A percentile compares a stretch with the other conserved stretches of the same genome.
Conservation (phyloP, 257 asterid genomes). For the Jaltomata sinuosa region DNA sequence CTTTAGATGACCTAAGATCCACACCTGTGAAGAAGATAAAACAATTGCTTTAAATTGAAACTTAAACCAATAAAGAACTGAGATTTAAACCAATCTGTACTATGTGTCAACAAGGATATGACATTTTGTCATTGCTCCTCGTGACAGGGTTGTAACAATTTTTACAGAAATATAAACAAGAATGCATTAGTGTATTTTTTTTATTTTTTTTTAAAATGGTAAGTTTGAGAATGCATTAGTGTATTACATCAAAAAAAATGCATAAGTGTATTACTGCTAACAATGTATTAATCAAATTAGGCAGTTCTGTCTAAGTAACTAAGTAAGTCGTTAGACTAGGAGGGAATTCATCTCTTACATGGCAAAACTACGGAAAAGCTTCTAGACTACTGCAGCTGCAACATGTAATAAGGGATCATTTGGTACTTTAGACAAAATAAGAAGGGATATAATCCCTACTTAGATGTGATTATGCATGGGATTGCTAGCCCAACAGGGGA, state of each 20-base stretch:
- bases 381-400: not conserved
- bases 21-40: constrained; percentile 51
- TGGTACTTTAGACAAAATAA: not conserved
- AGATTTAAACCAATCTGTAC: not conserved
- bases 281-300: not conserved
- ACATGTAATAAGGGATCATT: not conserved
- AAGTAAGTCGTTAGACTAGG: not conserved
- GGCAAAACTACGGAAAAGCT: not conserved
- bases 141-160: not conserved
- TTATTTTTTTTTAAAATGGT: no score
- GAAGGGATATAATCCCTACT: not conserved
- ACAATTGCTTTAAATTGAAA: not conserved
- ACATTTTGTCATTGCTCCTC: not conserved
- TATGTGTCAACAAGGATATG: not conserved
- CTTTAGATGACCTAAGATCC: constrained; percentile 89
- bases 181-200: not conserved
- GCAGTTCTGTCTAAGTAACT: not conserved
- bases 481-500: not conserved
- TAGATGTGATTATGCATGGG: not conserved
- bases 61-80: not conserved
- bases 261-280: not conserved
- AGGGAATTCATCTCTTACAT: not conserved
- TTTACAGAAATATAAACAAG: not conserved
- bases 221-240: not conserved
- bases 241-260: not conserved